phyloP scores from a whole-genome alignment of 2,329 filamentous ascomycete species.

The Colletotrichum sp. region DNA sequence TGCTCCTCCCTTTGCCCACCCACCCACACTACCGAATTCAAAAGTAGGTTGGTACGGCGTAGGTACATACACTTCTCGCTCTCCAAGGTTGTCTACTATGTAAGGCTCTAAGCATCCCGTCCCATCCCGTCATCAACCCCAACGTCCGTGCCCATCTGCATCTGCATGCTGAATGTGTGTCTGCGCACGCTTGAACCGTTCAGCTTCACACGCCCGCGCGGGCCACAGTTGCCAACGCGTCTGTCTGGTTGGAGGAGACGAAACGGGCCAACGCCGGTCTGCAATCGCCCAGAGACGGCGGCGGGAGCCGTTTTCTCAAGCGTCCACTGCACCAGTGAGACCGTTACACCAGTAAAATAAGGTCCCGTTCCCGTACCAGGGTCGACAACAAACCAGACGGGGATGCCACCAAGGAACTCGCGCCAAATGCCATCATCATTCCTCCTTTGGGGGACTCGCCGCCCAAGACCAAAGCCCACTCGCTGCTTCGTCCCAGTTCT shows the following conservation, averaged over 20 bases:
- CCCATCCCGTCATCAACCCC: not conserved
- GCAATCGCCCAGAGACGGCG: not conserved
- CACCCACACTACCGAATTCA: not conserved
- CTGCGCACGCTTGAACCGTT: not conserved
- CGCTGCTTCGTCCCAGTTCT: not conserved
- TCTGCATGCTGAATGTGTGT: not conserved
- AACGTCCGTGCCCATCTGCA: not conserved
- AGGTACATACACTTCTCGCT: not conserved
- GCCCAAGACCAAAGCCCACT: not conserved
- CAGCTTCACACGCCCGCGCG: not conserved
- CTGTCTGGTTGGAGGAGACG: not conserved
- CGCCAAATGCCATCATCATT: constrained; percentile 7
- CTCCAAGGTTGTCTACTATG: not conserved
- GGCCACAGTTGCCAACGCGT: not conserved
- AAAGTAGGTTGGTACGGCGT: not conserved
- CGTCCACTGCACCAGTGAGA: not conserved
- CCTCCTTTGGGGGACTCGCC: not conserved
- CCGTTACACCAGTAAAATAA: constrained; percentile 13
- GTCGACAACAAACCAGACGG: not conserved
- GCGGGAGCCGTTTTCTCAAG: not conserved
- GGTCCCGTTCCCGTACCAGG: constrained; percentile 1
- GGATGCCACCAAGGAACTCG: constrained; percentile 7
- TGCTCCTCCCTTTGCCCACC: not conserved
- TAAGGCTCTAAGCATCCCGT: not conserved
- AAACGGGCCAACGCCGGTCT: not conserved